phyloP scores from a whole-genome alignment of 345 rosid genomes.

The Eucalyptus paniculata region DNA sequence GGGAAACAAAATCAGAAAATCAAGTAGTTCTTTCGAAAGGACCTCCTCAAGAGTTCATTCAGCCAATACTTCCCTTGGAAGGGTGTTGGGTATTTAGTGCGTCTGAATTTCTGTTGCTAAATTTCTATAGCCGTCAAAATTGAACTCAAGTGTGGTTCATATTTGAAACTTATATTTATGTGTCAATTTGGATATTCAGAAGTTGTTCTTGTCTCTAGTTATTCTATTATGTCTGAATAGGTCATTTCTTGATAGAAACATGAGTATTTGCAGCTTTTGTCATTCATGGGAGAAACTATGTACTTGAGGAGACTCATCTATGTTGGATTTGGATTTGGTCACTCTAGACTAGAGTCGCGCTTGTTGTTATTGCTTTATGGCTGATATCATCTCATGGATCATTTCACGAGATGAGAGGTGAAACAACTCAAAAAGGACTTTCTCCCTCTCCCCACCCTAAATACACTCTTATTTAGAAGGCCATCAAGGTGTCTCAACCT shows the following conservation, averaged over 20 bases:
- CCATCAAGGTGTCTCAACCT: rapidly evolving
- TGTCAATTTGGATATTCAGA: background rate
- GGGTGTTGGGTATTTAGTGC: background rate
- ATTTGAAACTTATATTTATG: too few relatives aligned
- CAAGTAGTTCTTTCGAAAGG: background rate
- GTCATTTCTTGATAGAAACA: background rate
- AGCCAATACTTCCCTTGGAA: background rate
- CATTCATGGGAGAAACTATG: background rate
- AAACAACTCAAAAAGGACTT: background rate
- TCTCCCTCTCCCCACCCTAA: background rate
- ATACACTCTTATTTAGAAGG: too few relatives aligned
- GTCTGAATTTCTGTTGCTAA: background rate
- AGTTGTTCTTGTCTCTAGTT: background rate
- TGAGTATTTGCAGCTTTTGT: background rate
- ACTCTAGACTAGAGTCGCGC: background rate
- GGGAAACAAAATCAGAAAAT: background rate
- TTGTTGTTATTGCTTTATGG: background rate
- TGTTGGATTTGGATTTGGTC: background rate
- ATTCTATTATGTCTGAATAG: too few relatives aligned
- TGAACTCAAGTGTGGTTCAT: background rate
- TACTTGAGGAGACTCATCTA: background rate
- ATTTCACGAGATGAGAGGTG: background rate
- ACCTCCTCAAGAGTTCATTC: background rate
- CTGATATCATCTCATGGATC: background rate
- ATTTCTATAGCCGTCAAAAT: background rate